A percentile compares a stretch with the other conserved stretches of the same genome.
phyloP scores from a whole-genome alignment of 805 yeast species.

The Candida montana region DNA sequence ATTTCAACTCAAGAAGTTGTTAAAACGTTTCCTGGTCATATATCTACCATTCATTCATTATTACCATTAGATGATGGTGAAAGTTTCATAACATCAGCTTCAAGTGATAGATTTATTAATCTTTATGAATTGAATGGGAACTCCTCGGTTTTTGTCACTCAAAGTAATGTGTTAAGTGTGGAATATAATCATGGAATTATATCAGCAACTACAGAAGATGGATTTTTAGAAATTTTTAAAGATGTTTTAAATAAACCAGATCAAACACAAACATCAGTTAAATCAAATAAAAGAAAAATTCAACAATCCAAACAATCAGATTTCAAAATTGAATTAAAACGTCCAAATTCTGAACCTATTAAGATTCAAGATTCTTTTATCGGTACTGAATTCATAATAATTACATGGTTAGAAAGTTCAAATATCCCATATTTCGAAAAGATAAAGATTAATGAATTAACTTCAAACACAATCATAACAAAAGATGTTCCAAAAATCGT shows the following conservation, averaged over 20 bases:
- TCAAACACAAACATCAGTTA: background rate
- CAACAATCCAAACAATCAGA: constrained; percentile 47
- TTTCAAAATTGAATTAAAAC: constrained; percentile 39
- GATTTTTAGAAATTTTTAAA: constrained; percentile 64
- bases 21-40: constrained; percentile 69
- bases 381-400: constrained; percentile 32
- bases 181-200: constrained; percentile 35
- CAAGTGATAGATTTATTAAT: constrained; percentile 77
- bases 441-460: constrained; percentile 39
- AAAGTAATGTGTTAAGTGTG: constrained; percentile 50
- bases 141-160: constrained; percentile 64
- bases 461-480: constrained; percentile 19
- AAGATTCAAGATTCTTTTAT: constrained; percentile 28
- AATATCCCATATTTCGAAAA: constrained; percentile 52
- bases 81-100: constrained; percentile 61
- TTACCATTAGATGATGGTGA: constrained; percentile 33
- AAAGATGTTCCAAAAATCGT: constrained; percentile 39
- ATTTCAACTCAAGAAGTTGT: constrained; percentile 33
- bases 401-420: constrained; percentile 62
- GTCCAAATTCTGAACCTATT: constrained; percentile 35
- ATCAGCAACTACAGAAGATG: constrained; percentile 67
- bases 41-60: constrained; percentile 56
- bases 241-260: constrained; percentile 39
- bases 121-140: constrained; percentile 44
- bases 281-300: constrained; percentile 40